Evolutionary conservation across 2,329 filamentous ascomycete species (phyloP).

Genomic region (Passalora sequoiae): DNA sequence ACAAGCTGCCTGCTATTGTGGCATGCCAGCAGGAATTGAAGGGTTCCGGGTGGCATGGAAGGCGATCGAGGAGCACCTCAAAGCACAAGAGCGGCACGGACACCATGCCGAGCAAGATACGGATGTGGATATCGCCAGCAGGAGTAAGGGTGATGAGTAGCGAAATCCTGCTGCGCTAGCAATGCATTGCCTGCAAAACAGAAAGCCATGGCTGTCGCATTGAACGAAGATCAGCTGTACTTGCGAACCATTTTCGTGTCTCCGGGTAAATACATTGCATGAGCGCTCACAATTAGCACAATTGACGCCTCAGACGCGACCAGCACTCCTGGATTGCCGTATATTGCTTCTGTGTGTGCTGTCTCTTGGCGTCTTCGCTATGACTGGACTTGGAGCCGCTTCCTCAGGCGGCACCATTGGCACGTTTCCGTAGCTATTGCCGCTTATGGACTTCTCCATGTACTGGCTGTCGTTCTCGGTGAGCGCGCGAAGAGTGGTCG

Average conservation of each 20-base stretch:
- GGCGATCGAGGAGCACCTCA: constrained; percentile 48
- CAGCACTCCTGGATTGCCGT: background rate
- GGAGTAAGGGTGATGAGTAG: constrained; percentile 13
- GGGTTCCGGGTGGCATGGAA: constrained; percentile 50
- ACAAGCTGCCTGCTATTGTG: constrained; percentile 50
- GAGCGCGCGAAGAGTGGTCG: constrained; percentile 15
- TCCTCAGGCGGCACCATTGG: background rate
- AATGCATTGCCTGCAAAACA: too few relatives aligned
- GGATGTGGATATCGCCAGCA: constrained; percentile 20
- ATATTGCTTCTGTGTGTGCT: background rate
- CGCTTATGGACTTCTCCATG: constrained; percentile 12
- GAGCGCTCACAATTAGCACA: background rate
- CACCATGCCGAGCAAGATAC: constrained; percentile 11
- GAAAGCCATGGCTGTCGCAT: too few relatives aligned
- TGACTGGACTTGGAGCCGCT: constrained; percentile 5
- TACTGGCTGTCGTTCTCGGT: constrained; percentile 5
- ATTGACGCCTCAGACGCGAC: background rate
- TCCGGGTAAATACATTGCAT: background rate
- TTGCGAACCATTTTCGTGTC: background rate
- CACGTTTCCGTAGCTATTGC: constrained; percentile 1
- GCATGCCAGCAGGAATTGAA: constrained; percentile 52
- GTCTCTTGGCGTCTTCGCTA: background rate
- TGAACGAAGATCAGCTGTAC: too few relatives aligned
- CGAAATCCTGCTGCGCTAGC: too few relatives aligned
- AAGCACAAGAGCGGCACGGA: constrained; percentile 9